A percentile compares a stretch with the other conserved stretches of the same genome.
phyloP scores from a whole-genome alignment of 2,329 filamentous ascomycete species.

The Biscogniauxia mediterranea region DNA sequence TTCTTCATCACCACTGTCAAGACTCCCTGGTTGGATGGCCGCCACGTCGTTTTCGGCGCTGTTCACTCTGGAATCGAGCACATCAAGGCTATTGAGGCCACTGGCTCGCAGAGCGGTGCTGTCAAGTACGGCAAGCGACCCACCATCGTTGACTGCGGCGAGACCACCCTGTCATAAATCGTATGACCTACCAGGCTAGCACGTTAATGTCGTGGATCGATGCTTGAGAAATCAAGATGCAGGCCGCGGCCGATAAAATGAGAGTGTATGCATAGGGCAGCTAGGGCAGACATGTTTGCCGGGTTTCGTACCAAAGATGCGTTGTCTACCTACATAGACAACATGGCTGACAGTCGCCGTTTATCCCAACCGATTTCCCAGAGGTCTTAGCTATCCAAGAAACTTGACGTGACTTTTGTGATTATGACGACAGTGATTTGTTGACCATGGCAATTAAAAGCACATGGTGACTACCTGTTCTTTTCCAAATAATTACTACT shows the following conservation, averaged over 20 bases:
- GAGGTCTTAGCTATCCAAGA: too few species aligned
- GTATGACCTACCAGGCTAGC: neutral
- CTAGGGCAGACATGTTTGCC: neutral
- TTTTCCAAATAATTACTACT: neutral
- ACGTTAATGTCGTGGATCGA: neutral
- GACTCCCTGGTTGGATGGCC: constrained; percentile 80
- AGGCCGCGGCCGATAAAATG: neutral
- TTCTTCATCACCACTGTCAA: constrained; percentile 96
- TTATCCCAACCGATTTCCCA: neutral
- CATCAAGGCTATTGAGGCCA: constrained; percentile 62
- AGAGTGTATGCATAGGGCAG: neutral
- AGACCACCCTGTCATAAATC: constrained; percentile 26
- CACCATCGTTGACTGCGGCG: constrained; percentile 55
- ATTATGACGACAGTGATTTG: too few species aligned
- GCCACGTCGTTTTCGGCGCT: constrained; percentile 83
- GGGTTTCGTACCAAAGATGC: neutral
- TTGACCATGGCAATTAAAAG: too few species aligned
- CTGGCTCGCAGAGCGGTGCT: constrained; percentile 53
- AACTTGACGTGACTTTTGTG: too few species aligned
- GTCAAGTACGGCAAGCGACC: constrained; percentile 57
- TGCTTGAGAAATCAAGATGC: neutral
- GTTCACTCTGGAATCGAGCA: constrained; percentile 50
- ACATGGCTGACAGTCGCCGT: neutral
- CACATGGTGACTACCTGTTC: too few species aligned
- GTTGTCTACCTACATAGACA: neutral